phyloP scores from a whole-genome alignment of 306 rosid genomes.

The Lagenaria siceraria region DNA sequence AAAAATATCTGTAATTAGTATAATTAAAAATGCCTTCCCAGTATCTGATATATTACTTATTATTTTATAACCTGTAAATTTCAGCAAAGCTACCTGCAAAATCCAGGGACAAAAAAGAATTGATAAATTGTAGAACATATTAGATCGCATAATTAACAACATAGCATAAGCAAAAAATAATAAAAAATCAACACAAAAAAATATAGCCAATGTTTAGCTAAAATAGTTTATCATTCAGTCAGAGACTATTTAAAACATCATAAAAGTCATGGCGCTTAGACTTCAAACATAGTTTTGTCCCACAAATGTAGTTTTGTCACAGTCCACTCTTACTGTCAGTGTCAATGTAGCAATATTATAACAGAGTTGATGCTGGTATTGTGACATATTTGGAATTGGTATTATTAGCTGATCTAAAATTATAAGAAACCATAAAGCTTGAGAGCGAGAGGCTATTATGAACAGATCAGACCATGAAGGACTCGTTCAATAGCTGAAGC shows the following conservation, averaged over 20 bases:
- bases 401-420: neutral
- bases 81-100: slow-evolving; percentile 96
- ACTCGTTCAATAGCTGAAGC: neutral
- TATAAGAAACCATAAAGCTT: neutral
- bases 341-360: neutral
- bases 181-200: neutral
- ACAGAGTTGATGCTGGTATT: neutral
- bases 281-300: neutral
- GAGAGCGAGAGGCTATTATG: neutral
- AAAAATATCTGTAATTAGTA: slow-evolving; percentile 79
- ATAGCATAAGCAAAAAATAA: neutral
- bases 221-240: neutral
- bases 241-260: neutral
- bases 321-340: neutral
- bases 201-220: neutral
- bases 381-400: neutral
- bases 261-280: neutral
- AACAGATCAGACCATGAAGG: neutral
- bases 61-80: slow-evolving; percentile 89
- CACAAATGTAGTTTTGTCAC: neutral
- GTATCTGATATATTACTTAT: slow-evolving; percentile 82
- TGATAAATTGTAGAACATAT: neutral
- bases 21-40: slow-evolving; percentile 90
- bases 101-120: slow-evolving; percentile 13
- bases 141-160: neutral